Base-by-base conservation (phyloP, 2,329 filamentous ascomycete species). In the Triangularia setosa region DNA sequence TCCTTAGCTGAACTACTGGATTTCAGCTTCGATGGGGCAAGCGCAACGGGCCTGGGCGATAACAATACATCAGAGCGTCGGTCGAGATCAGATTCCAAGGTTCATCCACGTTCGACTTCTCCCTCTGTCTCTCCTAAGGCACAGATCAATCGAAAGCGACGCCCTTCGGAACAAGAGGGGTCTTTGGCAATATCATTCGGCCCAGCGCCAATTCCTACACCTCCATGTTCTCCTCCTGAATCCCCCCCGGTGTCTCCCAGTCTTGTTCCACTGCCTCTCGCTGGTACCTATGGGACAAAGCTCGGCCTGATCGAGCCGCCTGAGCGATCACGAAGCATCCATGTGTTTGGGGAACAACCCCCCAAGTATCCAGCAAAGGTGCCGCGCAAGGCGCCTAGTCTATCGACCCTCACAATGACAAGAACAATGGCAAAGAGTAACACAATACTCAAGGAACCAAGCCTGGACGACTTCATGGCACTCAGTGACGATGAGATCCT, bases 401-500 rank as follows among this genome's bases (percentile, higher is more conserved):
- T 66, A 21, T 66, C 69, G 1, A 63, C 40, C 9, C 61, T 69
- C 16, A 71, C 74, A 1, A 68, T 72, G 1, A 76, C 76, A 9
- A 66, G 68, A 33, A 67, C 68, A 57, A 35, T 63, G 58, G 73
- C 74, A 1, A 71, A 73, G 18, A 69, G 72, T 27, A 76, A 76
- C 61, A 72, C 75, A 1, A 76, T 79, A 1, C 76, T 86, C 3
- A 75, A 76, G 55, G 84, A 86, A 68, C 84, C 84, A 5, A 80
- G 79, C 40, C 74, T 86, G 23, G 77, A 79, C 18, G 84, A 87
- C 44, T 86, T 87, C 60, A 76, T 84, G 61, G 77, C 78, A 21
- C 75, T 87, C 5, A 82, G 79, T 63, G 84, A 87, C 65, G 84
- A 87, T 28, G 84, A 87, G 62, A 84, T 87, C 65, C 83, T 84